These are phyloP conservation scores for Spergularia azorica DNA, from an alignment of 179 eudicot species.

Conservation along the genomic window DNA sequence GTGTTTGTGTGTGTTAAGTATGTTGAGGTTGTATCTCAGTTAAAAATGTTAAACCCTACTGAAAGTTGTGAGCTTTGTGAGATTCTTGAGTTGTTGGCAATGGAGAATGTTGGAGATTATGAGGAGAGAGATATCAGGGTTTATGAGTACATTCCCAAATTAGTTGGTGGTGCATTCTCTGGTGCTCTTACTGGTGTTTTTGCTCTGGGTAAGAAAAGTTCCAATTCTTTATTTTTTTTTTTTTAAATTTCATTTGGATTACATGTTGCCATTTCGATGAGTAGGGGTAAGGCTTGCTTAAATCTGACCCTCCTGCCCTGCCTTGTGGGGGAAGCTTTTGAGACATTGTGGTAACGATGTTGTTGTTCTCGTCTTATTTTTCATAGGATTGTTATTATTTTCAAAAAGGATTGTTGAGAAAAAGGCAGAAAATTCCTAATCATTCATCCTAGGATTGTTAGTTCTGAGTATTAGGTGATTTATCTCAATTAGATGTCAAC, in stretches of 20 bases:
- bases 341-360: no score
- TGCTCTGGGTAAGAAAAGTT: slow-evolving; percentile 47
- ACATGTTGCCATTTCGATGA: not conserved
- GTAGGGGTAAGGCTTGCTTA: no score
- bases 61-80: slow-evolving; percentile 4
- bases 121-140: slow-evolving; percentile 32
- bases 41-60: not conserved
- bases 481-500: no score
- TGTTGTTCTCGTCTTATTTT: no score
- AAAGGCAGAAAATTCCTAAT: not conserved
- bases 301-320: no score
- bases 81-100: slow-evolving; percentile 13
- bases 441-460: no score
- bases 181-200: slow-evolving; percentile 67
- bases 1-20: not conserved
- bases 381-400: no score
- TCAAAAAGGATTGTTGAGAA: no score
- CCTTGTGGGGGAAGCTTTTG: no score
- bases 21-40: not conserved
- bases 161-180: slow-evolving; percentile 49
- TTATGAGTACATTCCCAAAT: slow-evolving; percentile 44
- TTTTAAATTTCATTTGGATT: not conserved
- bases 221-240: not conserved
- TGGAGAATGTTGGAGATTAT: slow-evolving; percentile 38
- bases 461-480: no score